A percentile compares a stretch with the other conserved stretches of the same genome.
These are phyloP conservation scores for Hyphopichia pseudoburtonii DNA, from an alignment of 1,139 yeast genomes.

Conservation along the genomic window DNA sequence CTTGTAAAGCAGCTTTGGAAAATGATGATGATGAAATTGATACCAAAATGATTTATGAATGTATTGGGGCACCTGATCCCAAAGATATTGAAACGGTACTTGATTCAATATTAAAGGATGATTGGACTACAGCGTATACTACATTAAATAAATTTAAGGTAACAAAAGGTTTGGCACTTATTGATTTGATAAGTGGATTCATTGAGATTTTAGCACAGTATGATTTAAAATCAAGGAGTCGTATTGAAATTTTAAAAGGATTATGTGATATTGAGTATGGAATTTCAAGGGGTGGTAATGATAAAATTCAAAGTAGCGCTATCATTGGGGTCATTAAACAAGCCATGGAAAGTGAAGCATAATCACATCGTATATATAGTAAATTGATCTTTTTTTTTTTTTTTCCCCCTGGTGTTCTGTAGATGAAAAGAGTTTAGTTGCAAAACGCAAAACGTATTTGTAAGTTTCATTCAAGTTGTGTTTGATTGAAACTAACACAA, in stretches of 20 bases:
- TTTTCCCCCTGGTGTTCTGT: too few relatives aligned
- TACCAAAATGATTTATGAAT: constrained; percentile 79
- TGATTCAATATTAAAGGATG: constrained; percentile 77
- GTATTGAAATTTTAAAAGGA: constrained; percentile 64
- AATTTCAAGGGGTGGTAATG: constrained; percentile 89
- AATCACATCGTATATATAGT: too few relatives aligned
- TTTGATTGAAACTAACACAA: too few relatives aligned
- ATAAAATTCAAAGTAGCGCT: constrained; percentile 86
- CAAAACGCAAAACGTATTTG: too few relatives aligned
- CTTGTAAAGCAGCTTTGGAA: constrained; percentile 79
- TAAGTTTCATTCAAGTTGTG: too few relatives aligned
- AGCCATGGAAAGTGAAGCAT: constrained; percentile 42
- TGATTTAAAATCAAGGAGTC: constrained; percentile 61
- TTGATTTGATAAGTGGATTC: constrained; percentile 79
- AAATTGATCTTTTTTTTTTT: too few relatives aligned
- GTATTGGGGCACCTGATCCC: constrained; percentile 96
- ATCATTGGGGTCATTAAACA: constrained; percentile 82
- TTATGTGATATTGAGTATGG: constrained; percentile 88
- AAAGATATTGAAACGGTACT: constrained; percentile 74
- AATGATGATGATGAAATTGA: constrained; percentile 52
- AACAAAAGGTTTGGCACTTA: constrained; percentile 81
- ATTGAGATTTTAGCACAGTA: constrained; percentile 65
- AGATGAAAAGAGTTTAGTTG: too few relatives aligned
- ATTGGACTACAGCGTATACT: constrained; percentile 77
- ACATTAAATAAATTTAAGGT: constrained; percentile 65